phyloP scores from a whole-genome alignment of 1,139 yeast species.

The Protomyces macrosporus region DNA sequence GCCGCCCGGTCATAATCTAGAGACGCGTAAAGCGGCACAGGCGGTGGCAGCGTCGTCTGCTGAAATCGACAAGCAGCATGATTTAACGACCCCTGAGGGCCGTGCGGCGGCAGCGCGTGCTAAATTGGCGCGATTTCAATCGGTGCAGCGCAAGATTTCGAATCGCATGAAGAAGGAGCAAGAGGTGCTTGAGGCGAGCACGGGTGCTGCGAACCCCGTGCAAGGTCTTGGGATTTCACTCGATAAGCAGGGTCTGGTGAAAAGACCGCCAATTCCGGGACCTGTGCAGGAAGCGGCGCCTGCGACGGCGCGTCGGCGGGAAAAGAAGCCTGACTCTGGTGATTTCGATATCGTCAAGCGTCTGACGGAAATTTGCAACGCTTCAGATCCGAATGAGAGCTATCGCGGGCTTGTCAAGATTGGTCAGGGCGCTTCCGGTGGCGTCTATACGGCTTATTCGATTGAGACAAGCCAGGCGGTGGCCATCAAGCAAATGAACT shows the following conservation, averaged over 20 bases:
- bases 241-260: neutral
- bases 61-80: neutral
- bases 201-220: neutral
- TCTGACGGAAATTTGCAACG: slow-evolving; percentile 70
- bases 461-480: slow-evolving; percentile 51
- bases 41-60: neutral
- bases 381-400: slow-evolving; percentile 75
- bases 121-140: neutral
- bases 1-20: neutral
- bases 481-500: slow-evolving; percentile 94
- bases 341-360: slow-evolving; percentile 67
- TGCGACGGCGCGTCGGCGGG: slow-evolving; percentile 52
- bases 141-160: neutral
- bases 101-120: neutral
- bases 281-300: slow-evolving; percentile 27
- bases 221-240: slow-evolving; percentile 14
- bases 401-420: slow-evolving; percentile 71
- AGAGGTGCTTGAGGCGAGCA: neutral
- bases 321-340: slow-evolving; percentile 47
- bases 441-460: slow-evolving; percentile 87
- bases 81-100: neutral
- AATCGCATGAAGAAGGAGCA: neutral
- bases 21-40: neutral
- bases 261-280: slow-evolving; percentile 14
- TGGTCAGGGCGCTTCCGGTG: slow-evolving; percentile 98